Conservation (phyloP, 192 early-diverging fungal species). For the Pecoramyces ruminantium region DNA sequence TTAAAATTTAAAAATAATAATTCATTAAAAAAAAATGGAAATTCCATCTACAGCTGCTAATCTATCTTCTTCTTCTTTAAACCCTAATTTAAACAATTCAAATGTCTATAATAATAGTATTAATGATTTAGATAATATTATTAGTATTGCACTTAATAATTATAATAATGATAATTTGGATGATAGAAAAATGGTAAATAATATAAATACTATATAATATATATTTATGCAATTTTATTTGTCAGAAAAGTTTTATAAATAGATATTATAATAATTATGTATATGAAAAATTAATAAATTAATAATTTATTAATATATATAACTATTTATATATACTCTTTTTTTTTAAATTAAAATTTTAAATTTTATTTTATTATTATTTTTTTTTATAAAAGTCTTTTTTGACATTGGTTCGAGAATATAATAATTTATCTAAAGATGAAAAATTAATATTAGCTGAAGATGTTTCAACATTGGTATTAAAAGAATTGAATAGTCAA, state of each 20-base stretch:
- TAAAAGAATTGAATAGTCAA: neutral
- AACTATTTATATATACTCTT: too few species aligned
- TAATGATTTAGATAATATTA: neutral
- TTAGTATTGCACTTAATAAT: neutral
- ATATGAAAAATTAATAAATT: too few species aligned
- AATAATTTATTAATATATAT: too few species aligned
- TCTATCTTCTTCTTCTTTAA: too few species aligned
- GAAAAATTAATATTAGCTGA: neutral
- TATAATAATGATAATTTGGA: neutral
- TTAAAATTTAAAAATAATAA: too few species aligned
- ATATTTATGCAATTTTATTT: neutral
- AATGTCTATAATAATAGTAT: too few species aligned
- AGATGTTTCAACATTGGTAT: neutral
- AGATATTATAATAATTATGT: too few species aligned
- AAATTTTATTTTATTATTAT: too few species aligned
- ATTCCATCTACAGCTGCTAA: too few species aligned
- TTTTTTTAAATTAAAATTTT: too few species aligned
- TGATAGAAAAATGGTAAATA: neutral
- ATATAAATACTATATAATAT: neutral
- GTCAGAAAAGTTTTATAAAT: too few species aligned
- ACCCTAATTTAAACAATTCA: neutral
- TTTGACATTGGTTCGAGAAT: neutral
- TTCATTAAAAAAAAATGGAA: too few species aligned
- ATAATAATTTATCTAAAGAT: neutral
- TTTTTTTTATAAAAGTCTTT: neutral